Evolutionary conservation across 257 asterid genomes (phyloP).

Genomic region (Buddleja alternifolia): DNA sequence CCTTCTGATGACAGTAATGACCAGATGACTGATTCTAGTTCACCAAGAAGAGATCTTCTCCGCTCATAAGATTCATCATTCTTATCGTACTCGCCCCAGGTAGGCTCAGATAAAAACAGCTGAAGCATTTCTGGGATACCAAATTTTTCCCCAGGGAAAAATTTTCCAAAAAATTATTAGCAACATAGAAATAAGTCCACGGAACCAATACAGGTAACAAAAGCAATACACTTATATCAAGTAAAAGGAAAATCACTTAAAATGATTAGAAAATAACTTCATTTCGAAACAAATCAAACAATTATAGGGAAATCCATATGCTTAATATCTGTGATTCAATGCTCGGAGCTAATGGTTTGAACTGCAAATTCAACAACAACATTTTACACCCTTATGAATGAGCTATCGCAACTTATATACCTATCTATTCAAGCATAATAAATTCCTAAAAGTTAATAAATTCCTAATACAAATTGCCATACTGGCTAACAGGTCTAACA

Average conservation of each 20-base stretch:
- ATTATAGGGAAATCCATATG: background rate
- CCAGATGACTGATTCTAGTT: conserved; percentile 69
- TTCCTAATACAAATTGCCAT: background rate
- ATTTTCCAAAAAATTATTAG: conserved; percentile 3
- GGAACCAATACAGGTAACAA: conserved; percentile 4
- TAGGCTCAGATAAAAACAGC: conserved; percentile 61
- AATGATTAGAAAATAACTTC: background rate
- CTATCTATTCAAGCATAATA: background rate
- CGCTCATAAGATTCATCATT: conserved; percentile 36
- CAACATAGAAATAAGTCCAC: background rate
- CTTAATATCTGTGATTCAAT: background rate
- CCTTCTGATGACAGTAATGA: conserved; percentile 65
- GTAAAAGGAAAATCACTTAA: background rate
- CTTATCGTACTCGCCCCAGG: conserved; percentile 37
- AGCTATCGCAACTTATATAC: background rate
- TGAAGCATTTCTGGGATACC: conserved; percentile 55
- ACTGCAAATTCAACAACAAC: background rate
- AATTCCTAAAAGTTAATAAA: background rate
- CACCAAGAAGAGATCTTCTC: conserved; percentile 53
- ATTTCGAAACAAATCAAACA: background rate
- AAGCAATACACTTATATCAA: background rate
- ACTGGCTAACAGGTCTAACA: background rate
- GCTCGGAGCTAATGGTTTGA: background rate
- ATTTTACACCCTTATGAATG: background rate
- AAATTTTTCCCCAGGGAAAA: conserved; percentile 23